A percentile compares a stretch with the other conserved stretches of the same genome.
These are phyloP conservation scores for Dittrichia graveolens DNA, from an alignment of 129 eudicot species.

Conservation along the genomic window DNA sequence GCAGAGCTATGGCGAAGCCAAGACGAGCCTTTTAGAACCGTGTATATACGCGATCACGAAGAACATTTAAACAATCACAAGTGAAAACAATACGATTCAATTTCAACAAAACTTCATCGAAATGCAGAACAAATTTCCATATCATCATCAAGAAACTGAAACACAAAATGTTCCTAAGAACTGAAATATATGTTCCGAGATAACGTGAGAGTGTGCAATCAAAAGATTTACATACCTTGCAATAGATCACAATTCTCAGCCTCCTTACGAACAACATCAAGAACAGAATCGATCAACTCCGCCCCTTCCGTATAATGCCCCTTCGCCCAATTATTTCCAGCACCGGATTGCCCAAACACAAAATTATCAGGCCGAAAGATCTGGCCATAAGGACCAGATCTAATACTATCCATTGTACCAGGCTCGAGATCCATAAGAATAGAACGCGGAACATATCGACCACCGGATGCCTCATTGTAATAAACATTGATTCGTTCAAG, in stretches of 20 bases:
- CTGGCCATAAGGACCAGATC: constrained; percentile 83
- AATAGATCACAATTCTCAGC: constrained; percentile 80
- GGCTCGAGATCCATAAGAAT: constrained; percentile 91
- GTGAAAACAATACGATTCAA: too few relatives aligned
- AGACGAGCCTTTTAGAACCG: too few relatives aligned
- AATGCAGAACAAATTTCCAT: too few relatives aligned
- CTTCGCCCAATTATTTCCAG: constrained; percentile 84
- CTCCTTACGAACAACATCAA: constrained; percentile 86
- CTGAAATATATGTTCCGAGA: too few relatives aligned
- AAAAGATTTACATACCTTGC: constrained; percentile 49
- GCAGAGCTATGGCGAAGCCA: too few relatives aligned
- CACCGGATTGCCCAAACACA: constrained; percentile 85
- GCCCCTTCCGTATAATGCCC: constrained; percentile 95
- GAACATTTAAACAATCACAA: too few relatives aligned
- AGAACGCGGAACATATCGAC: constrained; percentile 67
- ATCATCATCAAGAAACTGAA: too few relatives aligned
- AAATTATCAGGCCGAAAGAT: too few relatives aligned
- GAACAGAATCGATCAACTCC: constrained; percentile 77
- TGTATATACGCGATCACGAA: too few relatives aligned
- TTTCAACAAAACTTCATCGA: too few relatives aligned
- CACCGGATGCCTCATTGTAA: constrained; percentile 73
- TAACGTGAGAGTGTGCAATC: not conserved
- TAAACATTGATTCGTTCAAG: constrained; percentile 72
- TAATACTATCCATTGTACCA: constrained; percentile 86
- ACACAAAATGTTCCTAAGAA: not conserved